A percentile compares a stretch with the other conserved stretches of the same genome.
Evolutionary conservation across 495 filamentous ascomycete genomes (phyloP).

Genomic region (Penicillium malachiteum): DNA sequence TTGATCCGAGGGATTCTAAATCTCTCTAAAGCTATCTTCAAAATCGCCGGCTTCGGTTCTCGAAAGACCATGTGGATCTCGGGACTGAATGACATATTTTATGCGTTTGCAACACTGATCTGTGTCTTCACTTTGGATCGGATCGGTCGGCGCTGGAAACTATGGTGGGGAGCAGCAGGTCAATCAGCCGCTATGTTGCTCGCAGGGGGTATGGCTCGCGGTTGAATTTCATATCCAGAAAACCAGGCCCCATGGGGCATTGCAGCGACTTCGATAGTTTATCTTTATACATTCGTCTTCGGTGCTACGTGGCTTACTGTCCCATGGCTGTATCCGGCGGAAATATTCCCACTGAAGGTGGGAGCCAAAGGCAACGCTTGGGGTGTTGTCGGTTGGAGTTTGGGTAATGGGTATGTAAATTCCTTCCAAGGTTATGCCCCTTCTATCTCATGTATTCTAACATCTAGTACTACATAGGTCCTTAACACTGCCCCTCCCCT

Average conservation of each 20-base stretch:
- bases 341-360: constrained; percentile 64
- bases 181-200: constrained; percentile 51
- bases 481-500: constrained; percentile 28
- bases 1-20: not conserved
- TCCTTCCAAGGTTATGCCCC: not conserved
- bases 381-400: constrained; percentile 54
- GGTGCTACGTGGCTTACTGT: constrained; percentile 55
- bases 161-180: constrained; percentile 57
- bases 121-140: constrained; percentile 58
- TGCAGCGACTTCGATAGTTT: constrained; percentile 52
- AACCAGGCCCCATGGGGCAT: constrained; percentile 40
- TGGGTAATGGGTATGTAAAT: constrained; percentile 9
- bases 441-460: not conserved
- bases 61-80: constrained; percentile 40
- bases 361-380: constrained; percentile 63
- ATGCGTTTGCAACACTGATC: constrained; percentile 47
- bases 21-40: constrained; percentile 5
- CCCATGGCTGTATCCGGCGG: constrained; percentile 62
- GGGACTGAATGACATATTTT: constrained; percentile 55
- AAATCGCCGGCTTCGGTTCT: constrained; percentile 20
- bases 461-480: not conserved
- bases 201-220: constrained; percentile 38
- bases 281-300: constrained; percentile 50
- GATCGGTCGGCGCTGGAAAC: constrained; percentile 57
- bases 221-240: constrained; percentile 28